A percentile compares a stretch with the other conserved stretches of the same genome.
Conservation (phyloP, 305 asterid species). For the Withania somnifera region DNA sequence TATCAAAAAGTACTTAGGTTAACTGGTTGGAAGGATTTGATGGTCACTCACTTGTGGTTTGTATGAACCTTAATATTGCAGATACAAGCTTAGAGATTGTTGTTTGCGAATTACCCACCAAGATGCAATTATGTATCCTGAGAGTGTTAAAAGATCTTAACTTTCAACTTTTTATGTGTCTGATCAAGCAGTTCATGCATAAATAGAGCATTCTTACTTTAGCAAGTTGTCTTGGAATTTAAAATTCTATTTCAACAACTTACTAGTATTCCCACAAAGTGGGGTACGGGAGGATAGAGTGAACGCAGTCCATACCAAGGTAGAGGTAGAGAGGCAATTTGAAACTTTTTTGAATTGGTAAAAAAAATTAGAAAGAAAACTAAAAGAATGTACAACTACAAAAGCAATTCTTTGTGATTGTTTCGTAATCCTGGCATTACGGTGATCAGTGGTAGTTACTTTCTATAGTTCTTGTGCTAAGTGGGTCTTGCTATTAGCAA, state of each 20-base stretch:
- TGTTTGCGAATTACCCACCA: background rate
- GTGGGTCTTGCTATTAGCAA: background rate
- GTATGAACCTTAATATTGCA: background rate
- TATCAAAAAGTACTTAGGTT: background rate
- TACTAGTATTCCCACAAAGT: too few species aligned
- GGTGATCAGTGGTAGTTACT: background rate
- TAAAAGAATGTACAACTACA: background rate
- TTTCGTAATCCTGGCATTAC: background rate
- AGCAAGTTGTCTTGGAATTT: background rate
- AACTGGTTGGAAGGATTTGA: background rate
- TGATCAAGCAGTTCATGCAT: background rate
- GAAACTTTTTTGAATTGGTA: background rate
- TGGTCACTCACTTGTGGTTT: background rate
- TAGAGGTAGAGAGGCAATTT: too few species aligned
- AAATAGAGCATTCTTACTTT: background rate
- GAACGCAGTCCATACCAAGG: too few species aligned
- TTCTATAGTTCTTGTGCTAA: background rate
- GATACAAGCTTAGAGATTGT: background rate
- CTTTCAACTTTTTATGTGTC: background rate
- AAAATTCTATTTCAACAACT: too few species aligned
- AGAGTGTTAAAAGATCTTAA: background rate
- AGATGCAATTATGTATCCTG: background rate
- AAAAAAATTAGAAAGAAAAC: background rate
- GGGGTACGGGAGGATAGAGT: too few species aligned
- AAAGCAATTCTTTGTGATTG: background rate